A percentile compares a stretch with the other conserved stretches of the same genome.
Conservation (phyloP, 257 asterid genomes). For the Solanum chaucha region DNA sequence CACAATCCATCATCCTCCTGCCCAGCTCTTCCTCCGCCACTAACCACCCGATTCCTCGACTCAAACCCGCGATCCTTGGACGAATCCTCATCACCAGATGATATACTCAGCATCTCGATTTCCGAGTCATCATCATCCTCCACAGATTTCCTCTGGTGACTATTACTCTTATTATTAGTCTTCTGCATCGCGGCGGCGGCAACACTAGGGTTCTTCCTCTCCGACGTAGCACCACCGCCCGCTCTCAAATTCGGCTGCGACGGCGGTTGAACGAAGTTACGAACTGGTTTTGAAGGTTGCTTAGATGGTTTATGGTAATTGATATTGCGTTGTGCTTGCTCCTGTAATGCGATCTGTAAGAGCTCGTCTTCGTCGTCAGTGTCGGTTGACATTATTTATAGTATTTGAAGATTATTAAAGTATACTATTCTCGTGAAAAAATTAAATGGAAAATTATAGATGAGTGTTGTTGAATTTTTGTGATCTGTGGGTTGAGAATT, state of each 20-base stretch:
- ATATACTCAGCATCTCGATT: slow-evolving; percentile 92
- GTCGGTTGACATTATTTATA: slow-evolving; percentile 60
- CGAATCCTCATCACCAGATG: slow-evolving; percentile 92
- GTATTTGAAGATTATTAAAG: neutral
- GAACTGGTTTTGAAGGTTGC: slow-evolving; percentile 58
- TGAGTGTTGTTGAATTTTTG: neutral
- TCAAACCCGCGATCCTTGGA: slow-evolving; percentile 29
- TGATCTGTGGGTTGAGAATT: neutral
- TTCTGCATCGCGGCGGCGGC: slow-evolving; percentile 26
- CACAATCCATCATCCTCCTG: slow-evolving; percentile 61
- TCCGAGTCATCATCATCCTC: slow-evolving; percentile 96
- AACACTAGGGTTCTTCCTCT: slow-evolving; percentile 9
- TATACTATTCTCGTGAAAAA: neutral
- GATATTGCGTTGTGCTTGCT: slow-evolving; percentile 73
- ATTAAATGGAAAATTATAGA: neutral
- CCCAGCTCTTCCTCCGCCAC: slow-evolving; percentile 22
- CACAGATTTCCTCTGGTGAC: slow-evolving; percentile 21
- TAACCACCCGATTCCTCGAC: slow-evolving; percentile 27
- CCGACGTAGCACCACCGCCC: slow-evolving; percentile 1
- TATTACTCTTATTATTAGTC: slow-evolving; percentile 7
- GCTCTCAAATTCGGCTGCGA: neutral
- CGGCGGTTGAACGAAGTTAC: neutral
- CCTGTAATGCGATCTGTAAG: slow-evolving; percentile 87
- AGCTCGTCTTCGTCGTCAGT: slow-evolving; percentile 85
- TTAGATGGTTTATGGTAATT: slow-evolving; percentile 34